Base-by-base conservation (phyloP, 2,329 filamentous ascomycete species). In the Phyllosticta capitalensis region DNA sequence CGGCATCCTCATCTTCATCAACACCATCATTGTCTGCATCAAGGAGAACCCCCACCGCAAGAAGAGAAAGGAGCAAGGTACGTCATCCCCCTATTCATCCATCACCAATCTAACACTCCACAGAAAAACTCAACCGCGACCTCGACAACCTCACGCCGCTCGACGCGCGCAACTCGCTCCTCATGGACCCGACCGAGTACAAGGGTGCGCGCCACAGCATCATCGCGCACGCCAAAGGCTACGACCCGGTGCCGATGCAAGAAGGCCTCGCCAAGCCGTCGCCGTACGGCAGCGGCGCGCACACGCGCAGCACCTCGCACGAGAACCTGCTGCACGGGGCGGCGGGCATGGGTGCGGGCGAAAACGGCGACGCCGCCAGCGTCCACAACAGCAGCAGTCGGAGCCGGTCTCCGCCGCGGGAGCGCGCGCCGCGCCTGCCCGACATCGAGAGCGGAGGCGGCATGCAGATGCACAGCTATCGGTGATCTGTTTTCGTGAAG, bases 21-120 rank as follows among this genome's bases (percentile, higher is more conserved):
- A 97, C 69, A 90, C 90, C 53, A 84, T 96, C 69, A 88, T 90
- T 66, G 82, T 85, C 56, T 91, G 86, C 75, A 85, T 85, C 81
- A 88, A 88, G 71, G 83, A 91, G 76, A 97, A 97, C 76, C 92
- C 92, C 3, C 92, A 97, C 74, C 85, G 88, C 64, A 87, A 87
- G 80, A 86, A 86, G 68, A 86, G 90, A 75, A 95, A 95, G 82
- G 89, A 92, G 76, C 84, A 90, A 72, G 90, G 90, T 90, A 88
- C 83, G 86, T 78, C 57, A 17, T n/a, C n/a, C 9, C 5, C 9
- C 30, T 33, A 6, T 30, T 30, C 30, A 38, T 38, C 9, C 10
- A 52, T 63, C 59, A 55, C 19, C n/a, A n/a, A 2, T 45, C 68
- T 72, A 75, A 74, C 60, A 61, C 63, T 51, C n/a, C 62, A 60